Percentiles rank a stretch among this genome's conserved stretches.
These are phyloP conservation scores for Taxawa tesnikishii DNA, from an alignment of 2,329 filamentous ascomycete species.

Conservation along the genomic window DNA sequence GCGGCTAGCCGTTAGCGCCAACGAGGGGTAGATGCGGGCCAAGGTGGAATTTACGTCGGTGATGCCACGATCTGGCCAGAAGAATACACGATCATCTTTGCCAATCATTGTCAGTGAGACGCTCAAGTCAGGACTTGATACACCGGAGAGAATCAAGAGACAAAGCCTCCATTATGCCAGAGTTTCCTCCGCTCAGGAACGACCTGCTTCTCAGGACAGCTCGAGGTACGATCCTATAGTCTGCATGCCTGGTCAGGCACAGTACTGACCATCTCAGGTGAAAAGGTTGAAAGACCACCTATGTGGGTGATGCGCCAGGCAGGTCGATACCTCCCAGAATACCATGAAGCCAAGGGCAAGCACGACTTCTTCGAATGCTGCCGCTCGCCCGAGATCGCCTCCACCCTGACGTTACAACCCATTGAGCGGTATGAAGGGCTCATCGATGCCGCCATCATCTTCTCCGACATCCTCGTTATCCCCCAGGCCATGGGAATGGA, in stretches of 20 bases:
- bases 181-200: slow-evolving; percentile 81
- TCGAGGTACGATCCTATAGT: slow-evolving; percentile 46
- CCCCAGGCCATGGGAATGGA: slow-evolving; percentile 96
- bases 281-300: slow-evolving; percentile 82
- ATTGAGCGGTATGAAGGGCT: slow-evolving; percentile 84
- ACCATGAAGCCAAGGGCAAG: slow-evolving; percentile 83
- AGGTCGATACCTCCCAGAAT: slow-evolving; percentile 93
- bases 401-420: slow-evolving; percentile 85
- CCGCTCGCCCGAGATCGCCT: slow-evolving; percentile 82
- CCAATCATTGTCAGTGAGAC: no score
- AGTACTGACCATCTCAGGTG: slow-evolving; percentile 40
- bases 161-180: slow-evolving; percentile 10
- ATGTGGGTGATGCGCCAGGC: slow-evolving; percentile 99
- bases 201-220: slow-evolving; percentile 85
- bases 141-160: no score
- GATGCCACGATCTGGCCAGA: no score
- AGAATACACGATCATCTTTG: no score
- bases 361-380: slow-evolving; percentile 98
- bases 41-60: no score
- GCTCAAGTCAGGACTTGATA: no score
- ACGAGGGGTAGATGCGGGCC: no score
- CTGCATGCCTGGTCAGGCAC: neutral
- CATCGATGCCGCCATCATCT: slow-evolving; percentile 95
- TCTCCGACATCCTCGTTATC: slow-evolving; percentile 95
- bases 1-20: no score